phyloP scores from a whole-genome alignment of 2,329 filamentous ascomycete genomes.

The Sarocladiaceae sp. region DNA sequence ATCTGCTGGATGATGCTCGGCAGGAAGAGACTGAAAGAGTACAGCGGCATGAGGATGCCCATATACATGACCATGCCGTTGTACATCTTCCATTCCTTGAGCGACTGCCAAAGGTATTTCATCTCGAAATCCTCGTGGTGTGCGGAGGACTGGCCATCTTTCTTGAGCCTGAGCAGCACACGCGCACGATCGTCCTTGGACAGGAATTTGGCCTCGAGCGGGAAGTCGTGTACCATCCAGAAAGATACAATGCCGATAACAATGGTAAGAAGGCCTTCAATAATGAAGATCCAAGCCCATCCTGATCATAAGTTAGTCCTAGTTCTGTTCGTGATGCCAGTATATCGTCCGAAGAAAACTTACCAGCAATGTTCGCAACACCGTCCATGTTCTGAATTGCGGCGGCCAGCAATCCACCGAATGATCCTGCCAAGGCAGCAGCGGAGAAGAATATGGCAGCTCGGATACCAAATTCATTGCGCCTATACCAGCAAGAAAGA shows the following conservation, averaged over 20 bases:
- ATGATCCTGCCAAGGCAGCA: constrained; percentile 73
- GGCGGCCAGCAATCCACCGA: constrained; percentile 69
- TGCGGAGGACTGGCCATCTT: constrained; percentile 71
- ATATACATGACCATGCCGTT: constrained; percentile 72
- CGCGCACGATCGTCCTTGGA: constrained; percentile 64
- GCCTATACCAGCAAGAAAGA: constrained; percentile 78
- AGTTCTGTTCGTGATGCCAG: neutral
- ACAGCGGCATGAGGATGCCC: constrained; percentile 68
- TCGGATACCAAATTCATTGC: constrained; percentile 74
- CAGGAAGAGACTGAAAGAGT: constrained; percentile 73
- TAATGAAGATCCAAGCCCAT: constrained; percentile 65
- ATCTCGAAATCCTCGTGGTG: constrained; percentile 71
- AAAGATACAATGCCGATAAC: constrained; percentile 64
- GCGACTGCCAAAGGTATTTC: constrained; percentile 64
- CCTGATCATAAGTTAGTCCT: neutral
- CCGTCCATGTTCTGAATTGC: constrained; percentile 69
- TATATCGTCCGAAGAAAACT: neutral
- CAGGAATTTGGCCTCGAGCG: constrained; percentile 71
- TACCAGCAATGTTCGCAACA: constrained; percentile 46
- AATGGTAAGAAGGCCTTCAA: constrained; percentile 68
- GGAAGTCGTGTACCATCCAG: constrained; percentile 81
- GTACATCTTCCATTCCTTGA: constrained; percentile 85
- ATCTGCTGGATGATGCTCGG: constrained; percentile 68
- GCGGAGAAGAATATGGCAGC: constrained; percentile 82
- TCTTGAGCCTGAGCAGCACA: constrained; percentile 65